These are phyloP conservation scores for Phyllosticta citriasiana DNA, from an alignment of 2,329 filamentous ascomycete genomes.

Conservation along the genomic window DNA sequence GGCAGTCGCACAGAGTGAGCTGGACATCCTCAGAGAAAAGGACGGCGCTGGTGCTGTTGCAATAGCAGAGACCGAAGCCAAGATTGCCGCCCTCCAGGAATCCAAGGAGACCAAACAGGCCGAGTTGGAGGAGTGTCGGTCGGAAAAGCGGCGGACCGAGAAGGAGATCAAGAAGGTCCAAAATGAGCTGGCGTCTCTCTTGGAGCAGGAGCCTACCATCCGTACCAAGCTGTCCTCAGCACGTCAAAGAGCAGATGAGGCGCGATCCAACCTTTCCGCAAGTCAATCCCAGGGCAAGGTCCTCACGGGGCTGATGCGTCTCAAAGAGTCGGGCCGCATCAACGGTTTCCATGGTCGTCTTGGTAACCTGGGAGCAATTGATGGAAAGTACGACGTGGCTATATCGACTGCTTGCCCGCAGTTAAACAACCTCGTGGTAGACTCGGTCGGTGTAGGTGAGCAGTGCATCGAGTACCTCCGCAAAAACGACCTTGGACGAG, in stretches of 20 bases:
- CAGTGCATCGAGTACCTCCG: conserved; percentile 96
- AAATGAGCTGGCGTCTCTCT: conserved; percentile 61
- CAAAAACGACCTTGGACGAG: conserved; percentile 93
- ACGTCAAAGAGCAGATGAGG: conserved; percentile 92
- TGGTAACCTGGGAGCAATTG: conserved; percentile 87
- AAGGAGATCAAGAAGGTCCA: conserved; percentile 65
- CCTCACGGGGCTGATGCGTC: conserved; percentile 78
- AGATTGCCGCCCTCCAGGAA: conserved; percentile 64
- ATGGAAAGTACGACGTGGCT: conserved; percentile 90
- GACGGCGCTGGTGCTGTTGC: conserved; percentile 79
- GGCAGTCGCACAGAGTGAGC: conserved; percentile 87
- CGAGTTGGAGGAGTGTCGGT: conserved; percentile 67
- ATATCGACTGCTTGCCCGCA: conserved; percentile 91
- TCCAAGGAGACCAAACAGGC: conserved; percentile 58
- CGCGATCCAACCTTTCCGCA: conserved; percentile 76
- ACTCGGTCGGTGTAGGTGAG: conserved; percentile 90
- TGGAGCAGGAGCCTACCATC: conserved; percentile 69
- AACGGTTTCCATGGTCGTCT: conserved; percentile 94
- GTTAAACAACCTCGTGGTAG: conserved; percentile 93
- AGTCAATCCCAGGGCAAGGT: conserved; percentile 92
- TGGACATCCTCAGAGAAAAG: conserved; percentile 82
- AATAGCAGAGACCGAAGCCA: conserved; percentile 71
- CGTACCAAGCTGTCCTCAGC: conserved; percentile 79
- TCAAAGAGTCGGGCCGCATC: conserved; percentile 92
- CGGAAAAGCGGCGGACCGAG: conserved; percentile 60